These are phyloP conservation scores for Violaceomyces palustris DNA, from an alignment of 1,284 basidiomycete genomes.

Conservation along the genomic window DNA sequence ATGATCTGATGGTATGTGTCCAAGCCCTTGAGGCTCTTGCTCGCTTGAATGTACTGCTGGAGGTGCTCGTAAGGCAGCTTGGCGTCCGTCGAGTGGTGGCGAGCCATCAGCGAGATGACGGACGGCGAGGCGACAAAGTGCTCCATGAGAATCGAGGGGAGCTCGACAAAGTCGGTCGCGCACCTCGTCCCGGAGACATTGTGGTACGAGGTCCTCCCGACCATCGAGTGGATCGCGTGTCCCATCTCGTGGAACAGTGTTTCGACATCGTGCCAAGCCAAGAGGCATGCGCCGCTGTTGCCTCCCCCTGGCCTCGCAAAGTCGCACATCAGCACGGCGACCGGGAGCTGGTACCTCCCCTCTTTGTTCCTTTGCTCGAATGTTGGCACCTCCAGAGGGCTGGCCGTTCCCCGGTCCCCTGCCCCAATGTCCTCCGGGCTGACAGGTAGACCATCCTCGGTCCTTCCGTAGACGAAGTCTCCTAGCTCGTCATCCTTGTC, in stretches of 20 bases:
- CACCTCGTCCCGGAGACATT: conserved; percentile 98
- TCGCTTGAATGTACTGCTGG: conserved; percentile 37
- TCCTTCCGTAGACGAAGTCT: conserved; percentile 60
- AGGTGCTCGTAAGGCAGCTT: conserved; percentile 65
- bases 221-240: conserved; percentile 99
- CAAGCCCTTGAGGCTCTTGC: conserved; percentile 48
- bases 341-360: conserved; percentile 70
- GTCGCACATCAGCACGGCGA: conserved; percentile 86
- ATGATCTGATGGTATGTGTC: conserved; percentile 90
- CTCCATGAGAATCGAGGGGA: conserved; percentile 98
- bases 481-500: conserved; percentile 78
- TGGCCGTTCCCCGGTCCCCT: conserved; percentile 15
- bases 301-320: conserved; percentile 66
- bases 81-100: conserved; percentile 62
- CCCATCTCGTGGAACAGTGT: conserved; percentile 99
- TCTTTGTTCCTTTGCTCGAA: conserved; percentile 56
- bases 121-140: conserved; percentile 78
- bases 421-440: conserved; percentile 7
- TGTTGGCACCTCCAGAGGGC: conserved; percentile 36
- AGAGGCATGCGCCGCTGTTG: conserved; percentile 62
- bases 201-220: conserved; percentile 93
- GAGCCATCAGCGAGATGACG: conserved; percentile 73
- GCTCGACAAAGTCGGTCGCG: conserved; percentile 94
- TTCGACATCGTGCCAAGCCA: conserved; percentile 90
- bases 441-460: conserved; percentile 47